Evolutionary conservation across 768 basidiomycete genomes (phyloP).

Genomic region (Fibroporia radiculosa): DNA sequence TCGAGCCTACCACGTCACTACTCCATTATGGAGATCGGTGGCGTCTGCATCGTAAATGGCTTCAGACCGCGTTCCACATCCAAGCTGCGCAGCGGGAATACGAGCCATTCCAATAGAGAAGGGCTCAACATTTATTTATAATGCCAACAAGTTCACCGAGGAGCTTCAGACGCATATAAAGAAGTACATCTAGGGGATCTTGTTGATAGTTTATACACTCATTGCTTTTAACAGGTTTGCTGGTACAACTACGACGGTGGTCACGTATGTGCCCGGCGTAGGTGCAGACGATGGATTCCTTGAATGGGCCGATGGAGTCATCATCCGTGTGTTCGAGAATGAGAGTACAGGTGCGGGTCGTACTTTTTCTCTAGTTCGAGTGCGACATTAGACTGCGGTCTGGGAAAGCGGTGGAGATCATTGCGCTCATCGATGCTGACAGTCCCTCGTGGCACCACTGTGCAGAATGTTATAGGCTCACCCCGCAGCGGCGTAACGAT

Average conservation of each 20-base stretch:
- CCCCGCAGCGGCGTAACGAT: too few relatives aligned
- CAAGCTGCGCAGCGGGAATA: slow-evolving; percentile 12
- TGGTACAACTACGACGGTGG: slow-evolving; percentile 23
- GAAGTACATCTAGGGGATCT: too few relatives aligned
- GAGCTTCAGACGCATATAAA: slow-evolving; percentile 18
- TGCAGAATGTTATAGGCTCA: too few relatives aligned
- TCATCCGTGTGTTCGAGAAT: slow-evolving; percentile 3
- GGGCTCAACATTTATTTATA: slow-evolving; percentile 18
- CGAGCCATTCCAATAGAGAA: slow-evolving; percentile 17
- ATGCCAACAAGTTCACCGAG: slow-evolving; percentile 20
- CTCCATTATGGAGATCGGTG: slow-evolving; percentile 21
- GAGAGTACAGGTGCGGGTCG: slow-evolving; percentile 12
- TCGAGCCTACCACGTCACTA: slow-evolving; percentile 1
- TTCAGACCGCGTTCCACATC: slow-evolving; percentile 19
- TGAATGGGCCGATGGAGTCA: slow-evolving; percentile 11
- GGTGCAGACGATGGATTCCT: slow-evolving; percentile 24
- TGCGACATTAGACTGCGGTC: too few relatives aligned
- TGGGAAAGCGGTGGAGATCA: too few relatives aligned
- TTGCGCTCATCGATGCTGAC: too few relatives aligned
- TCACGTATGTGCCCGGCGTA: slow-evolving; percentile 23
- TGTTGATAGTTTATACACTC: too few relatives aligned
- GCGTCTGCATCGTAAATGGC: slow-evolving; percentile 21
- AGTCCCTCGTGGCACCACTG: too few relatives aligned
- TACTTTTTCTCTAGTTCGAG: slow-evolving; percentile 16
- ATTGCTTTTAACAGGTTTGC: slow-evolving; percentile 19